Evolutionary conservation across 2,329 filamentous ascomycete genomes (phyloP).

Genomic region (Colletotrichum abscissum): DNA sequence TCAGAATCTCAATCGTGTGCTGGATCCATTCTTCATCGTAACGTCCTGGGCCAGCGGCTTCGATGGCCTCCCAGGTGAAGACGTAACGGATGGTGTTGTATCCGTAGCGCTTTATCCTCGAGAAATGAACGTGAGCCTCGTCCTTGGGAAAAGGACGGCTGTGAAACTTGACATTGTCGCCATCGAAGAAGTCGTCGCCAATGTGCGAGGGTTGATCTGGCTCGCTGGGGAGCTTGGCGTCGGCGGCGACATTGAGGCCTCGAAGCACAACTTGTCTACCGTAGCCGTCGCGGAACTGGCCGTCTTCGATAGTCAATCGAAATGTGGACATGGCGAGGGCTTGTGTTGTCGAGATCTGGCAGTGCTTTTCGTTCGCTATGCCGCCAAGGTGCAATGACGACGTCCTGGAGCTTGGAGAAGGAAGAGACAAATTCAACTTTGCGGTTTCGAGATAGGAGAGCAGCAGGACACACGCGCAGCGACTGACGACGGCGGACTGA

Average conservation of each 20-base stretch:
- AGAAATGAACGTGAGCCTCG: conserved; percentile 88
- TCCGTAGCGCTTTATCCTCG: conserved; percentile 85
- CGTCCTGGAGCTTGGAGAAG: neutral
- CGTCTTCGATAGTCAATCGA: conserved; percentile 85
- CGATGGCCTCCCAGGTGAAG: conserved; percentile 99
- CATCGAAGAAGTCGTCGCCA: conserved; percentile 86
- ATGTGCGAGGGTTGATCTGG: conserved; percentile 87
- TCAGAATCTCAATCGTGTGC: conserved; percentile 87
- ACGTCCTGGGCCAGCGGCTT: conserved; percentile 87
- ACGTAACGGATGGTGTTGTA: conserved; percentile 98
- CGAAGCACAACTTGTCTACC: conserved; percentile 89
- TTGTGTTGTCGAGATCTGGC: neutral
- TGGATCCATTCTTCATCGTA: conserved; percentile 96
- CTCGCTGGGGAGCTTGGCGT: conserved; percentile 87
- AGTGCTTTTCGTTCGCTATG: neutral
- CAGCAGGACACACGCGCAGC: conserved; percentile 9
- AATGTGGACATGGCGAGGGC: conserved; percentile 73
- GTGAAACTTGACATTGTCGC: conserved; percentile 90
- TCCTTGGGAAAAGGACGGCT: conserved; percentile 84
- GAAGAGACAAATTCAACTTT: neutral
- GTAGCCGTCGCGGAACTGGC: conserved; percentile 82
- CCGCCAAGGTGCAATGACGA: neutral
- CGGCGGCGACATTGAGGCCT: conserved; percentile 93
- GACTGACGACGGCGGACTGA: conserved; percentile 18
- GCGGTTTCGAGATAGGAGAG: conserved; percentile 17